Evolutionary conservation across 768 basidiomycete genomes (phyloP), one percentile per base, ranked within the genome.

Genomic region (Dendrothele bispora): DNA sequence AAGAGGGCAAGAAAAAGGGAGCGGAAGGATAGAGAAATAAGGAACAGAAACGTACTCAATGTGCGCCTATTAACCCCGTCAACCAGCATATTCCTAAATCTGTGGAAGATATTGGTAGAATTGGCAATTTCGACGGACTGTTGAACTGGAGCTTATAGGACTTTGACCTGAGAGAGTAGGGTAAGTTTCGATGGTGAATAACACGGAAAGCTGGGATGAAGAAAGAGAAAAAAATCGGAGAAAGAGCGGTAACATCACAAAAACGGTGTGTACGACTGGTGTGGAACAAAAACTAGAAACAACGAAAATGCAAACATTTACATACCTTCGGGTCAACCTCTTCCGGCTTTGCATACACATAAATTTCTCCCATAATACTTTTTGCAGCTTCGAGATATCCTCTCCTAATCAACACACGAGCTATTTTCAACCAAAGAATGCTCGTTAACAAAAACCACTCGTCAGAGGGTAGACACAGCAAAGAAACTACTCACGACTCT

Each of bases 281-380:
- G n/a, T n/a, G n/a, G n/a, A n/a, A n/a, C n/a, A n/a, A n/a, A n/a
- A n/a, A 5, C 1, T 11, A 52, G 18, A 39, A 34, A 8, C 25
- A 46, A 25, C n/a, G 24, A 7, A 36, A 26, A n/a, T 39, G 20
- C 22, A 22, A 10, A 2, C 15, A 18, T 14, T 27, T 15, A 26
- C 58, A 25, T 48, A 81, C 82, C 70, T 89, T 88, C 48, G 80
- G 70, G 21, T 84, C 78, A 5, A 91, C 64, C 54, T 91, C 81
- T 44, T 80, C 77, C 0, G 77, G 72, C 11, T 70, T 80, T 1
- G 89, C 86, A 38, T 70, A 68, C 0, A 82, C 69, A 59, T 91
- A 91, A n/a, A 91, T 83, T 56, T 78, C 84, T 26, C 72, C 58
- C 58, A 91, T 75, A 17, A 87, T 76, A 3, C 51, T 62, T 21